Percentiles rank a stretch among this genome's conserved stretches.
These are phyloP conservation scores for Talaromyces proteolyticus DNA, from an alignment of 495 filamentous ascomycete species.

Conservation along the genomic window DNA sequence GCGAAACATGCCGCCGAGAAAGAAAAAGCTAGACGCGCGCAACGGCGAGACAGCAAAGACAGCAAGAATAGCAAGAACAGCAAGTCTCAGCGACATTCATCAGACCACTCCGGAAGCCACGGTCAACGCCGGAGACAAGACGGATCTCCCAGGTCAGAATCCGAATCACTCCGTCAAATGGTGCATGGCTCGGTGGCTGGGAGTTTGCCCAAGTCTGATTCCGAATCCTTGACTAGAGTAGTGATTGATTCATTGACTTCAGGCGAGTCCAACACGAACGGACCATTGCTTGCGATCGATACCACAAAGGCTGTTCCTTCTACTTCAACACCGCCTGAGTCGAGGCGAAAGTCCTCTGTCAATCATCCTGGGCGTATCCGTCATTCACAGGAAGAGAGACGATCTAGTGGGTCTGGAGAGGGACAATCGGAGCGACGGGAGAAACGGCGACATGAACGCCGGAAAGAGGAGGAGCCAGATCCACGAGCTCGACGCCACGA, in stretches of 20 bases:
- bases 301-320: conserved; percentile 23
- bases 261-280: conserved; percentile 28
- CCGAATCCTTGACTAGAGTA: conserved; percentile 20
- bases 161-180: neutral
- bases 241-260: conserved; percentile 37
- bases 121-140: conserved; percentile 6
- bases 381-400: conserved; percentile 22
- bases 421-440: neutral
- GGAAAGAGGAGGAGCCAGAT: neutral
- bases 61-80: conserved; percentile 5
- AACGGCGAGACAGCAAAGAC: conserved; percentile 6
- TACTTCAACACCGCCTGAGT: conserved; percentile 17
- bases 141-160: conserved; percentile 12
- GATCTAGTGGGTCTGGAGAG: conserved; percentile 16
- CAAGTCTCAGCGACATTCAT: conserved; percentile 17
- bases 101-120: conserved; percentile 20
- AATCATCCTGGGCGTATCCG: conserved; percentile 17
- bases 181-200: no score
- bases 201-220: conserved; percentile 17
- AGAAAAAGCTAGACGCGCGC: conserved; percentile 10
- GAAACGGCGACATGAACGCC: conserved; percentile 2
- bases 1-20: conserved; percentile 10
- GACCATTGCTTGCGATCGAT: conserved; percentile 29
- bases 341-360: conserved; percentile 20
- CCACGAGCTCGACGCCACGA: conserved; percentile 1